Conservation (phyloP, 768 basidiomycete genomes). For the Amylocystis lapponica region DNA sequence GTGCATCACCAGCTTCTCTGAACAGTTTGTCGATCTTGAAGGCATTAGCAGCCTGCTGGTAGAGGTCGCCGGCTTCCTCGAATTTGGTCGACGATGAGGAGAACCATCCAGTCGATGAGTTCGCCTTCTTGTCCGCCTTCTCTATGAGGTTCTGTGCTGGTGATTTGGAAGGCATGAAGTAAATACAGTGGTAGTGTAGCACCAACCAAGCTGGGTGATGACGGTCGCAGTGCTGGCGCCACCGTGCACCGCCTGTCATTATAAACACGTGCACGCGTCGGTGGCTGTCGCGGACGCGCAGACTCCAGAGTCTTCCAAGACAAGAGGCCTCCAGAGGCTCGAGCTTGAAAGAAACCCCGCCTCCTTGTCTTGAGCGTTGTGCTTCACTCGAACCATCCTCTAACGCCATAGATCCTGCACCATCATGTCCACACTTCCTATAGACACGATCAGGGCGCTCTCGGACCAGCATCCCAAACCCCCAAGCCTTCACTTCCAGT, state of each 20-base stretch:
- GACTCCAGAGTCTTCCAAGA: not conserved
- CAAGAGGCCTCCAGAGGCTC: not conserved
- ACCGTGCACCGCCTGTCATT: not conserved
- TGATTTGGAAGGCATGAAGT: conserved; percentile 66
- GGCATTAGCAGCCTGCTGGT: conserved; percentile 88
- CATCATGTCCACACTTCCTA: conserved; percentile 21
- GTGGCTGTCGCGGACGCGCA: not conserved
- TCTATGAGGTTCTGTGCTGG: conserved; percentile 70
- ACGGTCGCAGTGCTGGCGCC: not conserved
- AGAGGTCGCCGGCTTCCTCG: conserved; percentile 95
- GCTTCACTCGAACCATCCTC: no score
- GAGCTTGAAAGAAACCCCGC: not conserved
- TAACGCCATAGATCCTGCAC: no score
- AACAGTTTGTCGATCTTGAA: conserved; percentile 92
- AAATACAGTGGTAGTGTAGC: not conserved
- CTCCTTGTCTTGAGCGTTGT: not conserved
- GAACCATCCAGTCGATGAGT: conserved; percentile 84
- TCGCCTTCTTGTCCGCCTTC: conserved; percentile 91
- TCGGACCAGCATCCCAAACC: conserved; percentile 69
- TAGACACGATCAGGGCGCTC: conserved; percentile 42
- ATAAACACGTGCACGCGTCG: not conserved
- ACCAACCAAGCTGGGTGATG: not conserved
- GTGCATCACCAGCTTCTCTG: conserved; percentile 88
- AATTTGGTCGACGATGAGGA: conserved; percentile 76
- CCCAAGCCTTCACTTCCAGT: conserved; percentile 63